Evolutionary conservation across 1,284 basidiomycete genomes (phyloP), one percentile per base, ranked within the genome.

Genomic region (Cutaneotrichosporon spelunceum): DNA sequence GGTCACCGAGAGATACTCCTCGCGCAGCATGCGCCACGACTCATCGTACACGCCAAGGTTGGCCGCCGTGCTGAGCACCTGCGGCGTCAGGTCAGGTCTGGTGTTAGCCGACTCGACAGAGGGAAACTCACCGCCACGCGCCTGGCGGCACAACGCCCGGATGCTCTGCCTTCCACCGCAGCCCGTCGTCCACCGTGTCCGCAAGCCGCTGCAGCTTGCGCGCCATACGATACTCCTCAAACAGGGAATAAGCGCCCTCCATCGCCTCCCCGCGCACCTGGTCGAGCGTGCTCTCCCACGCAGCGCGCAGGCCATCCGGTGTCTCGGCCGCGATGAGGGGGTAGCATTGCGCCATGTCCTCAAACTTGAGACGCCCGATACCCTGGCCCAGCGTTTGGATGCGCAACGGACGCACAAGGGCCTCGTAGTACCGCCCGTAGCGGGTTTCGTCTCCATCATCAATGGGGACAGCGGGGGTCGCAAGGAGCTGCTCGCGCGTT

Each of bases 1-100:
- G 63, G 72, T 57, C 45, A 76, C 76, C 50, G 68, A 71, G 6
- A 72, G 49, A 59, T 77, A 78, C 64, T 78, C 77, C 52, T 67
- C 65, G 14, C 73, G 58, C 24, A 79, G 61, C 29, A 69, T 57
- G 9, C 55, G 56, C 62, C 73, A 78, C 1, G 71, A 68, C 24
- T 73, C 72, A 59, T 79, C 78, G 61, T 77, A 78, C 19, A 73
- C 54, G 26, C 72, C 72, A 26, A 78, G 58, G 49, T 73, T 69
- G 2, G 65, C 67, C 4, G 73, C 75, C 4, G 75, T 72, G 11
- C 68, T 68, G 29, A 78, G 60, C 33, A 74, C 71, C n/a, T 66
- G 60, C 0, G 78, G 77, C 5, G 68, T 60, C 9, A 78, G 33
- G 59, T 76, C 72, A 7, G 76, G 70, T 47, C 75, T 76, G 57